Evolutionary conservation across 2,329 filamentous ascomycete species (phyloP).

Genomic region (Nemania abortiva): DNA sequence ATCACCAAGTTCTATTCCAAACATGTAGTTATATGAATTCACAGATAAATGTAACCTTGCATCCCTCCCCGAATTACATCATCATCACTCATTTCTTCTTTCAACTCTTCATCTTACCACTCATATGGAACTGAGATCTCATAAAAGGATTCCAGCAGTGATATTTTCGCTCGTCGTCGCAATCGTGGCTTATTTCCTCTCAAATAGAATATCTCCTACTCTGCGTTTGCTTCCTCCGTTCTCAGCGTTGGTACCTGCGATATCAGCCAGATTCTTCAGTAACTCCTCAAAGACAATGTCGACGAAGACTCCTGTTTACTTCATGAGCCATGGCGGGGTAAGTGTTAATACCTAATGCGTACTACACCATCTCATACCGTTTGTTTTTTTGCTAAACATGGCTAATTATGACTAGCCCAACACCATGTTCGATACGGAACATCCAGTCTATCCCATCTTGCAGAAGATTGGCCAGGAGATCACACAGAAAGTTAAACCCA

Average conservation of each 20-base stretch:
- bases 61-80: constrained; percentile 30
- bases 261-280: constrained; percentile 33
- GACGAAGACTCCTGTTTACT: constrained; percentile 59
- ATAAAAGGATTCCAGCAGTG: constrained; percentile 37
- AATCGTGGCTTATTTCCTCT: constrained; percentile 46
- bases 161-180: constrained; percentile 43
- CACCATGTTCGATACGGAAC: constrained; percentile 75
- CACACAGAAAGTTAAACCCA: constrained; percentile 75
- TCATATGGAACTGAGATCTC: constrained; percentile 28
- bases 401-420: constrained; percentile 60
- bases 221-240: constrained; percentile 37
- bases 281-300: constrained; percentile 42
- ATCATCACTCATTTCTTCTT: background rate
- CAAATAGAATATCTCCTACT: constrained; percentile 36
- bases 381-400: constrained; percentile 16
- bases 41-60: constrained; percentile 1
- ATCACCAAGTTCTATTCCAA: constrained; percentile 9
- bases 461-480: constrained; percentile 76
- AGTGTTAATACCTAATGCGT: constrained; percentile 39
- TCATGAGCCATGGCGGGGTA: constrained; percentile 65
- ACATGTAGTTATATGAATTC: background rate
- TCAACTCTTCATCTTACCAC: background rate
- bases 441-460: constrained; percentile 75
- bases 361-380: background rate
- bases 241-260: constrained; percentile 34